Conservation (phyloP, 2,329 filamentous ascomycete genomes). For the Macrophomina tecta region DNA sequence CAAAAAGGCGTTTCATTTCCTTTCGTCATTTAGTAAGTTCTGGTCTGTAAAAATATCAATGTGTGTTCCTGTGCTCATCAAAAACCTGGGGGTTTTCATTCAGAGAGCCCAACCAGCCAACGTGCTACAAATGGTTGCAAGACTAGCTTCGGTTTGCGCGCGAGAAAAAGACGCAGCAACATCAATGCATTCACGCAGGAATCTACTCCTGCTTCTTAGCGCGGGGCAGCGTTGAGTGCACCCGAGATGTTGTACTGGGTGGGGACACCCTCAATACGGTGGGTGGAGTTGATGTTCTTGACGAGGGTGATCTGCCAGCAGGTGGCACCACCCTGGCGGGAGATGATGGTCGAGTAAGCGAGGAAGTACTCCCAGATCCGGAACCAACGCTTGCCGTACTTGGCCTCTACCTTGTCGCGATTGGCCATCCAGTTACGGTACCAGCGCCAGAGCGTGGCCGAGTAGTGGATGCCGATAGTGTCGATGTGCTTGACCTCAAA, state of each 20-base stretch:
- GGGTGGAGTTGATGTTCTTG: slow-evolving; percentile 89
- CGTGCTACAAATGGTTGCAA: background rate
- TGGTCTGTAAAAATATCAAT: background rate
- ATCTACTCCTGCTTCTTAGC: slow-evolving; percentile 35
- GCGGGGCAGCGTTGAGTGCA: slow-evolving; percentile 62
- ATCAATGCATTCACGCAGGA: background rate
- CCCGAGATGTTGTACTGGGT: slow-evolving; percentile 73
- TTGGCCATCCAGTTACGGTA: slow-evolving; percentile 99
- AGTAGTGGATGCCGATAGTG: slow-evolving; percentile 96
- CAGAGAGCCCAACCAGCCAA: background rate
- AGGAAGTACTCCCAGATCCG: slow-evolving; percentile 95
- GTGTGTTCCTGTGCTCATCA: background rate
- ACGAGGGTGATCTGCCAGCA: slow-evolving; percentile 87
- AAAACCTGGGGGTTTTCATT: background rate
- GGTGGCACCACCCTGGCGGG: slow-evolving; percentile 81
- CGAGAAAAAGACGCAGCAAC: slow-evolving; percentile 1
- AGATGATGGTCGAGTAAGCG: slow-evolving; percentile 81
- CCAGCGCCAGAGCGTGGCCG: slow-evolving; percentile 95
- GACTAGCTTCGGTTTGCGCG: background rate
- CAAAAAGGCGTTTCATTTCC: background rate
- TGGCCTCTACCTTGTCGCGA: slow-evolving; percentile 87
- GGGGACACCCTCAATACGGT: slow-evolving; percentile 76
- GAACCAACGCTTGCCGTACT: slow-evolving; percentile 96
- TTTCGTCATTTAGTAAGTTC: slow-evolving; percentile 2
- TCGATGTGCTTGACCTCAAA: slow-evolving; percentile 93